Evolutionary conservation across 2,329 filamentous ascomycete species (phyloP).

Genomic region (Colletotrichum eleusines): DNA sequence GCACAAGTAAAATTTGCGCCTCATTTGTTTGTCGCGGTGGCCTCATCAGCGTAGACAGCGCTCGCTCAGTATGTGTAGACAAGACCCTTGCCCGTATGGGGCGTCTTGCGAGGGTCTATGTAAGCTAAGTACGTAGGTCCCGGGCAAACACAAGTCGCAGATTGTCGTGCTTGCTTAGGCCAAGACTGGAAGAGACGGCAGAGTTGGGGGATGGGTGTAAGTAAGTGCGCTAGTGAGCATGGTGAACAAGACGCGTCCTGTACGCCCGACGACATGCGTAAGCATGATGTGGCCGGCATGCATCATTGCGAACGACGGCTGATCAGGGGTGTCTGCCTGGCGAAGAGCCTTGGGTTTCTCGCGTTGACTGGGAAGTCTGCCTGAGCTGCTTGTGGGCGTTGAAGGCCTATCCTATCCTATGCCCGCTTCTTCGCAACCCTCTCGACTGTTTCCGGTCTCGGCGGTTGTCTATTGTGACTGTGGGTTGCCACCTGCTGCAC

Average conservation of each 20-base stretch:
- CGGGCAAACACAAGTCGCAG: neutral
- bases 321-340: neutral
- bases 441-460: neutral
- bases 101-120: neutral
- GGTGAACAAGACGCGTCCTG: neutral
- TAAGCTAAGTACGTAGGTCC: neutral
- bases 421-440: neutral
- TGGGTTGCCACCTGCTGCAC: neutral
- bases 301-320: neutral
- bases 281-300: neutral
- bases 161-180: neutral
- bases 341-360: neutral
- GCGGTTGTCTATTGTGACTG: neutral
- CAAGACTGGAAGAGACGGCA: neutral
- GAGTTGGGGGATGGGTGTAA: too few species aligned
- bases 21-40: slow-evolving; percentile 4
- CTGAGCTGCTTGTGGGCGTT: neutral
- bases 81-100: neutral
- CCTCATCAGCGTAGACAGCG: neutral
- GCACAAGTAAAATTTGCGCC: slow-evolving; percentile 2
- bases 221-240: neutral
- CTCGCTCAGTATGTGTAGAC: neutral
- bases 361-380: neutral
- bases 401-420: neutral
- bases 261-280: neutral